Evolutionary conservation across 2,329 filamentous ascomycete genomes (phyloP).

Genomic region (Pseudogymnoascus sp.): DNA sequence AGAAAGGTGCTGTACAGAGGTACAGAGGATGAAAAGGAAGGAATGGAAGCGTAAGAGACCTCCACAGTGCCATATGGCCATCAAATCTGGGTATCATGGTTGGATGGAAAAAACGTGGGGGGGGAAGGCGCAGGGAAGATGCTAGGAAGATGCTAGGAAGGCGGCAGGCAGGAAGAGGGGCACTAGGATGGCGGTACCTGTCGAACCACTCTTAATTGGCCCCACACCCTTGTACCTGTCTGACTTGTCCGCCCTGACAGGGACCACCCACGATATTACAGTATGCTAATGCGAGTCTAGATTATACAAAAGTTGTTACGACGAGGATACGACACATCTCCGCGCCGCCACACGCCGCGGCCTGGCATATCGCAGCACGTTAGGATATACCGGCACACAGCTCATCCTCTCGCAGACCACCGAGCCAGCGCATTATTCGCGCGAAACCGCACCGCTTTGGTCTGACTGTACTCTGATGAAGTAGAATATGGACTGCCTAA

Average conservation of each 20-base stretch:
- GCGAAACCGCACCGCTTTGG: not conserved
- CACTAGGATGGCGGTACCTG: not conserved
- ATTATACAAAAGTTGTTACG: not conserved
- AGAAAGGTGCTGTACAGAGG: not conserved
- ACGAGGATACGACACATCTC: not conserved
- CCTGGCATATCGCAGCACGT: not conserved
- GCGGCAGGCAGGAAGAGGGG: not conserved
- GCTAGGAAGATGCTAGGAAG: not conserved
- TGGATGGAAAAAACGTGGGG: conserved; percentile 5
- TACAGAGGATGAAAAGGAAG: not conserved
- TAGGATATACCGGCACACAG: not conserved
- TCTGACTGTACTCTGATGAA: not conserved
- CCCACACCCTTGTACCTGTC: conserved; percentile 2
- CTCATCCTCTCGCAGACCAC: not conserved
- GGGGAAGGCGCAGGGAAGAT: not conserved
- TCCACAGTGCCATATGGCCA: not conserved
- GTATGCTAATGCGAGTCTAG: conserved; percentile 3
- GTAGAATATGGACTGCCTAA: not conserved
- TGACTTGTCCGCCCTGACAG: not conserved
- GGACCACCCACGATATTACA: conserved; percentile 7
- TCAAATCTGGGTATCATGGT: not conserved
- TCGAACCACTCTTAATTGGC: conserved; percentile 1
- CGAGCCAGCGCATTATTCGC: not conserved
- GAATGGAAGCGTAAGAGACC: not conserved
- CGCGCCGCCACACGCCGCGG: not conserved